Evolutionary conservation across 2,329 filamentous ascomycete species (phyloP), one percentile per base, ranked within the genome.

Genomic region (Beauveria rudraprayagi): DNA sequence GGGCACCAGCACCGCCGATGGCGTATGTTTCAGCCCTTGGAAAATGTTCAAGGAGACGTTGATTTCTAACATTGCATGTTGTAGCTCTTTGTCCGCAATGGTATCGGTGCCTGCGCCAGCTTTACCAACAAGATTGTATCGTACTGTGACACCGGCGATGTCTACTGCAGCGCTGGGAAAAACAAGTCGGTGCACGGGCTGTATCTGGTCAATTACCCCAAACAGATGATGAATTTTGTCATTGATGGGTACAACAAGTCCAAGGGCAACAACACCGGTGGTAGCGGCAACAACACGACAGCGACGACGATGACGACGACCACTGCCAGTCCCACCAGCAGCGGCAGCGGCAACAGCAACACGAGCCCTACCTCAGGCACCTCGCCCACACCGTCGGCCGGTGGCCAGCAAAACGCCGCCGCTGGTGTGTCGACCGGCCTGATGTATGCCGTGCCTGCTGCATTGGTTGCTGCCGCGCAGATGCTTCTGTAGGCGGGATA

Each of bases 131-230:
- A 71, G 40, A 65, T 78, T 50, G 67, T 70, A 50, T 76, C 75
- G 3, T 78, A 72, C 67, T 78, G 76, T 67, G 76, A 78, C 67
- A 70, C 64, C 0, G 75, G 75, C 53, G 77, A 79, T 62, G 62
- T 68, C 17, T 78, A 75, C 67, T 77, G 75, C 65, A 75, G 73
- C 65, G 3, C 46, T 8, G 76, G 76, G 43, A 61, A 63, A 56
- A 52, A 65, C 61, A 41, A 43, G 2, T 60, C 60, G 3, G 70
- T 73, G 1, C 76, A 76, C 63, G 68, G 70, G 22, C 60, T 63
- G 26, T 79, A 79, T 64, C 65, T 77, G 14, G 26, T 52, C 17
- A 69, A 65, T 30, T 77, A 77, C 65, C 70, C 70, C 47, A 63
- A 67, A 19, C 67, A 74, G 2, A 69, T 73, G 3, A 69, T 70